Evolutionary conservation across 2,329 filamentous ascomycete genomes (phyloP).

Genomic region (Amphichorda felina): DNA sequence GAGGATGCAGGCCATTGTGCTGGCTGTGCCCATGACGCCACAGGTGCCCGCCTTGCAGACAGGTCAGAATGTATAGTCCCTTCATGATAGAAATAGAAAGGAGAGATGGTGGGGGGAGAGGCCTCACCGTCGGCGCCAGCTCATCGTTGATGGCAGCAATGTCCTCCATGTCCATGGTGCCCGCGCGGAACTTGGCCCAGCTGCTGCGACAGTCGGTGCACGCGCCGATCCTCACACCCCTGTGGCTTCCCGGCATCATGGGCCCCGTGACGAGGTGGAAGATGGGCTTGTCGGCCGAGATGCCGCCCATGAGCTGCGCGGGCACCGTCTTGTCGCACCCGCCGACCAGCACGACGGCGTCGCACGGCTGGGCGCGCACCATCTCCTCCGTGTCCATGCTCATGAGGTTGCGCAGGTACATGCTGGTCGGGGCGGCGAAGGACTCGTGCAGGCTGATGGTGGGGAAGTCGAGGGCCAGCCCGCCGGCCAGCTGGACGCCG

Average conservation of each 20-base stretch:
- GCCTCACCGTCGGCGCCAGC: constrained; percentile 52
- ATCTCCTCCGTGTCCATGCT: constrained; percentile 74
- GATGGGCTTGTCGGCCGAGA: constrained; percentile 62
- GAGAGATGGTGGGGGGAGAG: too few species aligned
- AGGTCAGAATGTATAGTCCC: too few species aligned
- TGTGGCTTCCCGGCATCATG: constrained; percentile 62
- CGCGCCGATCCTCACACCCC: constrained; percentile 53
- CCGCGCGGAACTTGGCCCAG: constrained; percentile 58
- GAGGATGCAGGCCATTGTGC: constrained; percentile 78
- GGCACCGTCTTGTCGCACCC: constrained; percentile 67
- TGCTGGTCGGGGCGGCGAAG: constrained; percentile 60
- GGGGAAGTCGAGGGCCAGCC: constrained; percentile 59
- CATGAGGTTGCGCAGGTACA: constrained; percentile 66
- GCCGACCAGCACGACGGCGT: constrained; percentile 56
- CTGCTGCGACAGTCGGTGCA: constrained; percentile 67
- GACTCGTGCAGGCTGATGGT: constrained; percentile 62
- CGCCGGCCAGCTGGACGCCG: constrained; percentile 55
- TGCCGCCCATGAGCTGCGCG: constrained; percentile 64
- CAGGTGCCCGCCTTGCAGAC: constrained; percentile 58
- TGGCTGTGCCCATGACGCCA: constrained; percentile 86
- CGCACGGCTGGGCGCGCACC: constrained; percentile 59
- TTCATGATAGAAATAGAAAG: background rate
- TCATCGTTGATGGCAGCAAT: constrained; percentile 61
- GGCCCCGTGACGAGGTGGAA: constrained; percentile 59
- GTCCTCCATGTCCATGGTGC: constrained; percentile 58